phyloP scores from a whole-genome alignment of 2,329 filamentous ascomycete species.

The Microdochium bolleyi region DNA sequence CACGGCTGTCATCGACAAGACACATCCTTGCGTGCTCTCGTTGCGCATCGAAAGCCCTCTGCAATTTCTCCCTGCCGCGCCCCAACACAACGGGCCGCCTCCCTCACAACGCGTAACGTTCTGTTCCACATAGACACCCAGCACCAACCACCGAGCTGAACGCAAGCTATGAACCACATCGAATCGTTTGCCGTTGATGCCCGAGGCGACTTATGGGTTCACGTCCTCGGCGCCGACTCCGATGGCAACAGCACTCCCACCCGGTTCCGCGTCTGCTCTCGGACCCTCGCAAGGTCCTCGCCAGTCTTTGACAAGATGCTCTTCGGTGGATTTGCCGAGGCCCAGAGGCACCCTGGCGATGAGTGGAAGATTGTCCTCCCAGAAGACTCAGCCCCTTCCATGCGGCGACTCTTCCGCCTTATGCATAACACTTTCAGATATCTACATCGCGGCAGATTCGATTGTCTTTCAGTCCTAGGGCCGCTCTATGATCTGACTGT shows the following conservation, averaged over 20 bases:
- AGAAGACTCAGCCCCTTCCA: not conserved
- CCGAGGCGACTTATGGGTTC: not conserved
- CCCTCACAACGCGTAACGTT: too few relatives aligned
- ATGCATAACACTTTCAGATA: not conserved
- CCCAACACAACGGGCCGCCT: too few relatives aligned
- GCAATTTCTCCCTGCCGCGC: too few relatives aligned
- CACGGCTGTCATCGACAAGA: too few relatives aligned
- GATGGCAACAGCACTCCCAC: not conserved
- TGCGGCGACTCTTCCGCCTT: not conserved
- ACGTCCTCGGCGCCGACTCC: not conserved
- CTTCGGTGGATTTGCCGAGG: not conserved
- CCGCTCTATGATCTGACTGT: not conserved
- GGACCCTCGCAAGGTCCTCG: not conserved
- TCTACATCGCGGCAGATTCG: not conserved
- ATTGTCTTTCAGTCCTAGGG: not conserved
- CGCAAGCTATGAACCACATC: too few relatives aligned
- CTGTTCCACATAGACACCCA: too few relatives aligned
- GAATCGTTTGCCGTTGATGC: not conserved
- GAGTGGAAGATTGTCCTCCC: not conserved
- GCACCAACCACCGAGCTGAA: too few relatives aligned
- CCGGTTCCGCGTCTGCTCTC: not conserved
- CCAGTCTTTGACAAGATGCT: not conserved
- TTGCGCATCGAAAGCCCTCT: too few relatives aligned
- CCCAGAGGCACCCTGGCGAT: not conserved
- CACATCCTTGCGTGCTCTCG: too few relatives aligned